phyloP scores from a whole-genome alignment of 108 stramenopile genomes.

The Bacterosira constricta region DNA sequence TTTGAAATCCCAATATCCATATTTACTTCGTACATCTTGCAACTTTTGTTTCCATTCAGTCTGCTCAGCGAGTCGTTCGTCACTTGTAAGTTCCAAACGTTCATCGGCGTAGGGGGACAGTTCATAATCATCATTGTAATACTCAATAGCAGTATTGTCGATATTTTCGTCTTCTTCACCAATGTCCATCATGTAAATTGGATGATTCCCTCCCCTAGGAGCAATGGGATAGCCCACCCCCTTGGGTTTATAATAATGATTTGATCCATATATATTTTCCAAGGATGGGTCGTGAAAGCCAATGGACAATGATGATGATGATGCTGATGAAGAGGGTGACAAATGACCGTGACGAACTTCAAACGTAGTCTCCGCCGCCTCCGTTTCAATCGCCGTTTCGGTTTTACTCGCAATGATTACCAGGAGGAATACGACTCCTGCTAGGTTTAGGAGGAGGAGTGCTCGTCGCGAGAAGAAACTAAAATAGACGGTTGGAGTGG shows the following conservation, averaged over 20 bases:
- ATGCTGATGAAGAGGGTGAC: neutral
- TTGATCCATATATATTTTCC: slow-evolving; percentile 14
- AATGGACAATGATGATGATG: neutral
- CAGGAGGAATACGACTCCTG: neutral
- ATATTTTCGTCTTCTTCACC: neutral
- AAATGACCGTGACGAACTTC: too few species aligned
- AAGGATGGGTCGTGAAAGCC: slow-evolving; percentile 35
- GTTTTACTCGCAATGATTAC: neutral
- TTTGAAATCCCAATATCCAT: slow-evolving; percentile 38
- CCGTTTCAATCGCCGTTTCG: too few species aligned
- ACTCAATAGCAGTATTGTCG: neutral
- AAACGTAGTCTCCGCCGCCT: too few species aligned
- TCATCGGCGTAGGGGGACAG: slow-evolving; percentile 39
- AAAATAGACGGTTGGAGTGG: too few species aligned
- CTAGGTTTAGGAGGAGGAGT: neutral
- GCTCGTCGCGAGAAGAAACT: too few species aligned
- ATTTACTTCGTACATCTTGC: slow-evolving; percentile 16
- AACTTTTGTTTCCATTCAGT: slow-evolving; percentile 4
- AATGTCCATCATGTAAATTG: slow-evolving; percentile 20
- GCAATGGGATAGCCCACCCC: slow-evolving; percentile 34
- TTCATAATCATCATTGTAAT: slow-evolving; percentile 17
- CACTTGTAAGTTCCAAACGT: slow-evolving; percentile 21
- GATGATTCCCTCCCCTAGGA: slow-evolving; percentile 34
- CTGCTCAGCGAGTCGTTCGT: slow-evolving; percentile 20
- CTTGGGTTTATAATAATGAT: slow-evolving; percentile 31